Evolutionary conservation across 352 stramenopile species (phyloP).

Genomic region (Plasmopara viticola): DNA sequence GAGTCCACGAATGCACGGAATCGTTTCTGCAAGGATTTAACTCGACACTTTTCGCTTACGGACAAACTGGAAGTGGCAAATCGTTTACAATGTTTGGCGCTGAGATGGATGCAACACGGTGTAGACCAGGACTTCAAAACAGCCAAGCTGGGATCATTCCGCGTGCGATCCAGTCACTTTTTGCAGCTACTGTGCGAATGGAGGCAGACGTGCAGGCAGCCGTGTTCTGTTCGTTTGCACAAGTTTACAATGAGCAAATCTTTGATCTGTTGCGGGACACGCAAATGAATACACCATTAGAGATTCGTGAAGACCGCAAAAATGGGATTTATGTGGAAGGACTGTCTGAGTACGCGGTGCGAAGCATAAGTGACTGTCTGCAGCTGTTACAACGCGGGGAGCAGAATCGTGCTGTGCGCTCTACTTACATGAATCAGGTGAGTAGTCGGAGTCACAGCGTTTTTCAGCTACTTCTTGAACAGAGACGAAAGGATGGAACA

Average conservation of each 20-base stretch:
- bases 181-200: conserved; percentile 58
- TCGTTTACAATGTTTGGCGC: conserved; percentile 85
- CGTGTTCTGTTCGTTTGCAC: conserved; percentile 82
- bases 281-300: conserved; percentile 57
- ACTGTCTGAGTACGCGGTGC: conserved; percentile 87
- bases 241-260: conserved; percentile 91
- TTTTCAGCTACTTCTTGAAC: conserved; percentile 83
- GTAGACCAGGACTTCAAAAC: conserved; percentile 65
- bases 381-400: conserved; percentile 78
- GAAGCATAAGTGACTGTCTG: conserved; percentile 79
- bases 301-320: conserved; percentile 82
- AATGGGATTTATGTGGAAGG: conserved; percentile 89
- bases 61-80: conserved; percentile 80
- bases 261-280: conserved; percentile 86
- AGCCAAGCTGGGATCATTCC: conserved; percentile 86
- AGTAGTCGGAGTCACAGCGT: conserved; percentile 87
- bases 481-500: conserved; percentile 55
- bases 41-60: conserved; percentile 80
- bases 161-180: conserved; percentile 84
- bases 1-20: conserved; percentile 67
- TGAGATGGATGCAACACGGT: conserved; percentile 64
- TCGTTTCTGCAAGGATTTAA: conserved; percentile 81
- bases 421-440: conserved; percentile 89
- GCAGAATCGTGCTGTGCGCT: conserved; percentile 83
- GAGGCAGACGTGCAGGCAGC: conserved; percentile 35